A percentile compares a stretch with the other conserved stretches of the same genome.
phyloP scores from a whole-genome alignment of 2,329 filamentous ascomycete genomes.

The Beauveria caledonica region DNA sequence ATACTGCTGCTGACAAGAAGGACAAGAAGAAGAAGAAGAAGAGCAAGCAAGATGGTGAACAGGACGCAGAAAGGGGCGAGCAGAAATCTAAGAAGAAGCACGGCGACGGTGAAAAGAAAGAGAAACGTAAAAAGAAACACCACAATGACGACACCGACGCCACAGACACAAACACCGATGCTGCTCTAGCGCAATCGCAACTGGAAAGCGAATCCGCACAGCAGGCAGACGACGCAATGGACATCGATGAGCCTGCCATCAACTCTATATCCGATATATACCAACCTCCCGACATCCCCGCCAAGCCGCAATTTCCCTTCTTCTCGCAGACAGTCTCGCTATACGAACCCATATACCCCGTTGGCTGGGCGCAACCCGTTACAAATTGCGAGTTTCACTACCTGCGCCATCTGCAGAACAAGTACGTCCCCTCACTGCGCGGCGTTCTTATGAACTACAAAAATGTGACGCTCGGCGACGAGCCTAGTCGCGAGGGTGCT shows the following conservation, averaged over 20 bases:
- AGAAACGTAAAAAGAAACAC: conserved; percentile 15
- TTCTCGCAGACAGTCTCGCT: conserved; percentile 72
- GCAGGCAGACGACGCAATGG: conserved; percentile 29
- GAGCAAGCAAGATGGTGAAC: conserved; percentile 18
- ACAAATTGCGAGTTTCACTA: conserved; percentile 66
- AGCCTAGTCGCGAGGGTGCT: conserved; percentile 41
- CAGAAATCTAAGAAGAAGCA: conserved; percentile 16
- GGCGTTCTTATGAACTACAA: conserved; percentile 70
- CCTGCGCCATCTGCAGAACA: conserved; percentile 65
- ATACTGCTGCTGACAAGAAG: conserved; percentile 24
- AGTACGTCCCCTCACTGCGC: conserved; percentile 63
- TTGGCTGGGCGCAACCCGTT: conserved; percentile 60
- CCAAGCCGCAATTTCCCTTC: conserved; percentile 56
- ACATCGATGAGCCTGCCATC: conserved; percentile 27
- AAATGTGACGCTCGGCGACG: conserved; percentile 57
- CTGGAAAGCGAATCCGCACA: neutral
- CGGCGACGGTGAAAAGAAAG: neutral
- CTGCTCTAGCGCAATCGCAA: conserved; percentile 7
- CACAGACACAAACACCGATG: conserved; percentile 19
- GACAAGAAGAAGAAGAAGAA: conserved; percentile 26
- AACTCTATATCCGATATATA: conserved; percentile 26
- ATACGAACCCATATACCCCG: conserved; percentile 66
- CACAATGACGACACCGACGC: conserved; percentile 22
- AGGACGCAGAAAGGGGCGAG: neutral
- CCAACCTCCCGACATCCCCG: conserved; percentile 30